Evolutionary conservation across 1,139 yeast species (phyloP), one percentile per base, ranked within the genome.

Genomic region (Yamadazyma buinensis): DNA sequence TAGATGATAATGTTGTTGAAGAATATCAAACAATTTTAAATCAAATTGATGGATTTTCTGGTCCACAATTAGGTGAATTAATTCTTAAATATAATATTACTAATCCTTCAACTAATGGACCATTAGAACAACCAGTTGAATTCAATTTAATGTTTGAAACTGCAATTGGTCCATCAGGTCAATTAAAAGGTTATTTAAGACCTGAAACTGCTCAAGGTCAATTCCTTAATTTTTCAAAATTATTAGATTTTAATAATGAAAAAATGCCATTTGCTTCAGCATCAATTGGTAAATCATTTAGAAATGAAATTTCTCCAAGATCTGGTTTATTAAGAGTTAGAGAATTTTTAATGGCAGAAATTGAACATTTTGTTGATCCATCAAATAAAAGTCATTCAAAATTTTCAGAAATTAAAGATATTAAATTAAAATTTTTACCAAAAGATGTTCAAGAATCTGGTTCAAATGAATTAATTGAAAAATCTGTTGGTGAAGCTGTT

Each of bases 131-230:
- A 32, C 99, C 99, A 48, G 78, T 75, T 47, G 97, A 88, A 59
- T 94, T 94, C 79, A 94, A 94, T 69, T 80, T 94, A 64, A 94
- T 94, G 98, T 94, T 94, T 59, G 97, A 90, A 64, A 94, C 99
- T 39, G 96, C 96, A 39, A 94, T 94, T 60, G 99, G 99, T 36
- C 98, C 99, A 42, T 85, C 97, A 39, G 98, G 98, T 55, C 88
- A 83, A 58, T 70, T 90, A 63, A 88, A 85, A 72, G 98, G 98
- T 49, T 94, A 77, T 66, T 69, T 94, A 57, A 82, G 99, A 66
- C 99, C 99, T 39, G 99, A 94, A 70, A 94, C 99, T 43, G 99
- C 99, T 20, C 99, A 94, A 72, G 98, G 99, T 54, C 98, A 94
- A 67, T 94, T 94, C 64, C 75, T 94, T 57, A 94, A 94, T 75